Conservation (phyloP, 169 alveolate species). For the Perkinsus olseni region DNA sequence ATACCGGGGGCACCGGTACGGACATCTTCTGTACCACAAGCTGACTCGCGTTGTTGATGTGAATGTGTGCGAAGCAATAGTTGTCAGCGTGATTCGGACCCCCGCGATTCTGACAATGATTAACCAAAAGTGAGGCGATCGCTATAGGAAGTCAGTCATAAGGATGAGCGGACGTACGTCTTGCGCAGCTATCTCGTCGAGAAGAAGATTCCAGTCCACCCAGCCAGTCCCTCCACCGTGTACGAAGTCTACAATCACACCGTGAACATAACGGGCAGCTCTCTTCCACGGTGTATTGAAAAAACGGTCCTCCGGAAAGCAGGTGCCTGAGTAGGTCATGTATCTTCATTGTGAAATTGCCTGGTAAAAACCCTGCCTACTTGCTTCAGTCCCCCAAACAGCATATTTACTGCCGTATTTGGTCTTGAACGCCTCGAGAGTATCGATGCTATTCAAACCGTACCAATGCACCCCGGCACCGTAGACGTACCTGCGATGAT, state of each 20-base stretch:
- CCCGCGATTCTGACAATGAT: neutral
- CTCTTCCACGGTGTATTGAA: neutral
- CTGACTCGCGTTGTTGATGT: neutral
- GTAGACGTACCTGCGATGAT: neutral
- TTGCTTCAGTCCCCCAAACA: neutral
- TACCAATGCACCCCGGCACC: neutral
- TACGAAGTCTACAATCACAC: neutral
- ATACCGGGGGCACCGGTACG: neutral
- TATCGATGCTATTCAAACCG: neutral
- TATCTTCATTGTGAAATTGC: no score
- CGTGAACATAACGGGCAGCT: neutral
- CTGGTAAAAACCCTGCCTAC: neutral
- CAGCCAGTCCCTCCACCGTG: neutral
- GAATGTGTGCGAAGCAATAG: neutral
- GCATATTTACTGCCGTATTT: neutral
- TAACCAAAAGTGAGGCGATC: no score
- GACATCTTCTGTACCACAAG: neutral
- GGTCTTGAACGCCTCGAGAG: neutral
- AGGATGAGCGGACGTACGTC: no score
- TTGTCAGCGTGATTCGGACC: neutral
- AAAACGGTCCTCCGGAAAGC: neutral
- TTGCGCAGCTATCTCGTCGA: neutral
- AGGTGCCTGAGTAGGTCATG: neutral
- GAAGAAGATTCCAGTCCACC: neutral
- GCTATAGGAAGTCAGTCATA: no score